Conservation (phyloP, 1,284 basidiomycete species). For the Thelephora terrestris region DNA sequence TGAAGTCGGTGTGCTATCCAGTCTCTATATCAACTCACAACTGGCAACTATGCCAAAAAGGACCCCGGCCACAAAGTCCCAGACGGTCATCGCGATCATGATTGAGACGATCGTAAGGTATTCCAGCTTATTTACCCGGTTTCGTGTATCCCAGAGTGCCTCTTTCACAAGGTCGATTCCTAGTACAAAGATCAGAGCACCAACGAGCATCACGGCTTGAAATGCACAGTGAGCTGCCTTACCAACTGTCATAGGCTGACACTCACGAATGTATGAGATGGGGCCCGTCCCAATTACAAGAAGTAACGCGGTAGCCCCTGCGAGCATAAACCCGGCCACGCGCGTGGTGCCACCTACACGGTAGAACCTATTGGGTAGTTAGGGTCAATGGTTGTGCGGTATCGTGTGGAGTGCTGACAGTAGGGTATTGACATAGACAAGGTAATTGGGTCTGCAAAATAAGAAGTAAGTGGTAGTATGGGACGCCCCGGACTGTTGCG, state of each 20-base stretch:
- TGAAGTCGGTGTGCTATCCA: neutral
- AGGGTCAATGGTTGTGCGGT: neutral
- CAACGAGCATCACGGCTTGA: conserved; percentile 80
- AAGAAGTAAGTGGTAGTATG: neutral
- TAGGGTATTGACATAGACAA: conserved; percentile 87
- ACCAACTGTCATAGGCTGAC: neutral
- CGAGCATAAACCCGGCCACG: conserved; percentile 81
- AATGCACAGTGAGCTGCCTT: neutral
- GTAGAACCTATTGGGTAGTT: conserved; percentile 58
- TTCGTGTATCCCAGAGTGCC: conserved; percentile 91
- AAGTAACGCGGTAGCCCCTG: conserved; percentile 62
- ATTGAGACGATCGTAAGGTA: conserved; percentile 74
- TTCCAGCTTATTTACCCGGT: conserved; percentile 73
- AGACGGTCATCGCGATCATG: conserved; percentile 86
- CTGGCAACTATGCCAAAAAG: conserved; percentile 88
- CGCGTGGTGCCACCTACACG: conserved; percentile 87
- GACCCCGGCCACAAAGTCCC: conserved; percentile 93
- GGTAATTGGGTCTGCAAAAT: conserved; percentile 57
- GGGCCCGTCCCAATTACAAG: conserved; percentile 78
- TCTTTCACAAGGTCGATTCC: conserved; percentile 94
- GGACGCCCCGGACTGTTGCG: conserved; percentile 15
- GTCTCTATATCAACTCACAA: conserved; percentile 42
- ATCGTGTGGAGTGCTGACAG: conserved; percentile 39
- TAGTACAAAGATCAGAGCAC: conserved; percentile 89
- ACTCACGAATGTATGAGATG: conserved; percentile 83